Evolutionary conservation across 2,329 filamentous ascomycete genomes (phyloP), one percentile per base, ranked within the genome.

Genomic region (Sporothrix schenckii): DNA sequence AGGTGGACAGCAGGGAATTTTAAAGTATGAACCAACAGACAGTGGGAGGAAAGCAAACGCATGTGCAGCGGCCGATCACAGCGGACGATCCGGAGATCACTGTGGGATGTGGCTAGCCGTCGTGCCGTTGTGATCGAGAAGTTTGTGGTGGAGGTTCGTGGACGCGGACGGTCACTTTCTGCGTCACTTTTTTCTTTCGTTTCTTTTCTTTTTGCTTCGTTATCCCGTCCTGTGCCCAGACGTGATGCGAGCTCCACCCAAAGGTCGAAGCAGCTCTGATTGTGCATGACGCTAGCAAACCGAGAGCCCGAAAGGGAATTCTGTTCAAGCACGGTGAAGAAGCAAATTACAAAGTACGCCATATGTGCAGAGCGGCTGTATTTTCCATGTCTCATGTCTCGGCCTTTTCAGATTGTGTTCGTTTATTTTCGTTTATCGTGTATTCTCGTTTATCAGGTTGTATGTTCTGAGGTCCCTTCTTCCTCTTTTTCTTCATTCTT

Each of bases 201-300:
- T 30, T 30, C 4, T 24, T 30, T 30, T 5, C 4, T 30, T 30
- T 30, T 30, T 30, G 24, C 2, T 30, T 30, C 27, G 3, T 30
- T 30, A 30, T 30, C 4, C 27, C 27, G 27, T 5, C 27, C 27
- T 2, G 27, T 5, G 27, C 27, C 27, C 27, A 30, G 27, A 30
- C 27, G 27, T 30, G 56, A 41, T 14, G 53, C 53, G 56, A 44
- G 34, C 39, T 44, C 56, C 56, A 44, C 56, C 34, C 27, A 30
- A 30, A 3, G 34, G 34, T 41, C 34, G 24, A 24, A 53, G 44
- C 44, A 49, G 49, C 49, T 19, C 47, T 21, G 44, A 1, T 21
- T n/a, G 44, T 61, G 67, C 67, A 69, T 69, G 67, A 24, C 67
- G 67, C 67, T 69, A 69, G 67, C 61, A 24, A 61, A 69, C 54